These are phyloP conservation scores for Gynostemma pentaphyllum DNA, from an alignment of 306 rosid genomes.

Conservation along the genomic window DNA sequence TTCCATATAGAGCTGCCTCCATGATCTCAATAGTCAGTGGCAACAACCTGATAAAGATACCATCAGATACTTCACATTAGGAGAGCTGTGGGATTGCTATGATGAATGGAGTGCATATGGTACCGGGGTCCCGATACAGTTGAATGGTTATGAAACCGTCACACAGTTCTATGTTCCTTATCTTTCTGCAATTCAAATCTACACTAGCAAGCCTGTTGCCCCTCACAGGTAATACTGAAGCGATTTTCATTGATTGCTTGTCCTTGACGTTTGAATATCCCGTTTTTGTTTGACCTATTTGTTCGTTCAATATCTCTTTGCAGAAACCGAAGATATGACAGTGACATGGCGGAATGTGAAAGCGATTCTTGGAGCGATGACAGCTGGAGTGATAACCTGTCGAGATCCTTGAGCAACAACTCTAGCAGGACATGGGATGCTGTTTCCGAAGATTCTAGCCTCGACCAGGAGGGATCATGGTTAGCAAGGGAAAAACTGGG, in stretches of 20 bases:
- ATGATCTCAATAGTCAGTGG: constrained; percentile 45
- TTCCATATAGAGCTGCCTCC: constrained; percentile 31
- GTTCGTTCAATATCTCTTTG: background rate
- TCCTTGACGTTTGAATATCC: background rate
- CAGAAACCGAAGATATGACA: constrained; percentile 34
- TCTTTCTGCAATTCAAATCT: constrained; percentile 66
- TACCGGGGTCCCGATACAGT: constrained; percentile 31
- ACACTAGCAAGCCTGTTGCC: constrained; percentile 32
- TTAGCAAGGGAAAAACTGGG: constrained; percentile 44
- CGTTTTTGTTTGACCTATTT: background rate
- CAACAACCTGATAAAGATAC: constrained; percentile 40
- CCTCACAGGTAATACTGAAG: constrained; percentile 30
- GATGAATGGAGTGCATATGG: constrained; percentile 87
- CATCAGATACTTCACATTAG: constrained; percentile 37
- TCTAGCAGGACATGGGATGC: constrained; percentile 69
- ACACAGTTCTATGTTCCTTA: constrained; percentile 56
- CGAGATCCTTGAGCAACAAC: constrained; percentile 45
- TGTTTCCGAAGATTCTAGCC: constrained; percentile 49
- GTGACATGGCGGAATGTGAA: constrained; percentile 38
- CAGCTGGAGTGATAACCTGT: constrained; percentile 50
- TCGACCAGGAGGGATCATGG: constrained; percentile 48
- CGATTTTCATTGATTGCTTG: background rate
- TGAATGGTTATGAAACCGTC: constrained; percentile 32
- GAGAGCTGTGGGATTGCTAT: constrained; percentile 57
- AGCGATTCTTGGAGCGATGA: constrained; percentile 75